These are phyloP conservation scores for Alloascoidea africana DNA, from an alignment of 805 yeast genomes.

Conservation along the genomic window DNA sequence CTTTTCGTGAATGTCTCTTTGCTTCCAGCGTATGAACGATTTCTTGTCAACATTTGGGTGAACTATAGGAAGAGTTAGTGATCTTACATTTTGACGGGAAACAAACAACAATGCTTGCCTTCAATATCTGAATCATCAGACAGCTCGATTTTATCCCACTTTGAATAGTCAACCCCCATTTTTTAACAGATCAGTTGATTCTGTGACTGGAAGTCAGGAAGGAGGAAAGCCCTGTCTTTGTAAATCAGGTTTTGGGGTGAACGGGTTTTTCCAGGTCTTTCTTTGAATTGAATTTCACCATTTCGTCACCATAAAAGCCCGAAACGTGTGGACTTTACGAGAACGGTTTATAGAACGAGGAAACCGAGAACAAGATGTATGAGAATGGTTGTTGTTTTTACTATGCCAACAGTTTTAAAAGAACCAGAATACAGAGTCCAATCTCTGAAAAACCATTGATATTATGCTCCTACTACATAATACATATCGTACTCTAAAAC, in stretches of 20 bases:
- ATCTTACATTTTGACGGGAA: conserved; percentile 1
- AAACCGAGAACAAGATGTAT: too few relatives aligned
- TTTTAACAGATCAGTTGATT: conserved; percentile 4
- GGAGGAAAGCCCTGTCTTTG: not conserved
- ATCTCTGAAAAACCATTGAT: too few relatives aligned
- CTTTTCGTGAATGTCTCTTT: conserved; percentile 91
- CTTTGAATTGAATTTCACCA: too few relatives aligned
- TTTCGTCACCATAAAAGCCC: too few relatives aligned
- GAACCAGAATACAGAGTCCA: too few relatives aligned
- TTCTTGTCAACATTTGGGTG: conserved; percentile 95
- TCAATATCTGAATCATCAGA: conserved; percentile 96
- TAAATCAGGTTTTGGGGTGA: not conserved
- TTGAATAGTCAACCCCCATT: conserved; percentile 88
- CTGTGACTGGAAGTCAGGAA: not conserved
- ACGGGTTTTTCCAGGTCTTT: too few relatives aligned
- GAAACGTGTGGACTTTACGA: too few relatives aligned
- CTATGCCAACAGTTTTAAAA: too few relatives aligned
- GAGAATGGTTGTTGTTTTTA: too few relatives aligned
- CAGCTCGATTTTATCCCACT: conserved; percentile 93
- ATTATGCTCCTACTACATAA: too few relatives aligned
- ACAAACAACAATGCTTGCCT: conserved; percentile 11
- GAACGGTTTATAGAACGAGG: too few relatives aligned
- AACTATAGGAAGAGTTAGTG: conserved; percentile 23
- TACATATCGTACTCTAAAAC: too few relatives aligned
- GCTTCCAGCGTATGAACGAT: conserved; percentile 92